phyloP scores from a whole-genome alignment of 2,329 filamentous ascomycete genomes.

The Septoria linicola region DNA sequence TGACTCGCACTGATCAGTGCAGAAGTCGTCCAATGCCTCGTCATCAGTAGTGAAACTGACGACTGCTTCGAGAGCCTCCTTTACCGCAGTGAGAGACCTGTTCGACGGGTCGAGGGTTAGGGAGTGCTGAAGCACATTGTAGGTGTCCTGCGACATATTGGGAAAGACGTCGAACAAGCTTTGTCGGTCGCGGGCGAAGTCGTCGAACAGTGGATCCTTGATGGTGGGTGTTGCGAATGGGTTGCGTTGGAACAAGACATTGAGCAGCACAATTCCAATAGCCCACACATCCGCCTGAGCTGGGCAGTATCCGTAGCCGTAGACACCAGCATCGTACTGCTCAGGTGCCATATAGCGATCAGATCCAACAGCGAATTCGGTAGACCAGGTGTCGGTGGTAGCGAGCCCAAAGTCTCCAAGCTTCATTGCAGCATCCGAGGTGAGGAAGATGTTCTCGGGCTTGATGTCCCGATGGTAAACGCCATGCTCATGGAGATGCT shows the following conservation, averaged over 20 bases:
- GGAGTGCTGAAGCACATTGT: conserved; percentile 85
- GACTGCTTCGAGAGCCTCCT: conserved; percentile 73
- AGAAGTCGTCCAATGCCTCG: conserved; percentile 90
- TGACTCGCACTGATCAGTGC: conserved; percentile 66
- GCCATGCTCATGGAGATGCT: conserved; percentile 85
- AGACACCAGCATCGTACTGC: conserved; percentile 85
- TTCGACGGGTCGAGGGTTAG: conserved; percentile 88
- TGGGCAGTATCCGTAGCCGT: conserved; percentile 75
- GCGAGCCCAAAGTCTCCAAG: conserved; percentile 94
- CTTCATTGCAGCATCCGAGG: conserved; percentile 84
- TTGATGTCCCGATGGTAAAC: conserved; percentile 98
- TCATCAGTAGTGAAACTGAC: conserved; percentile 93
- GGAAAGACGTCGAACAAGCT: conserved; percentile 97
- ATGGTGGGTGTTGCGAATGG: conserved; percentile 89
- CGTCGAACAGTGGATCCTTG: conserved; percentile 87
- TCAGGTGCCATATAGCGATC: conserved; percentile 99
- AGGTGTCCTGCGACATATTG: conserved; percentile 97
- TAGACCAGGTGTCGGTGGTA: conserved; percentile 84
- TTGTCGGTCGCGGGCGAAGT: conserved; percentile 91
- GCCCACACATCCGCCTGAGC: conserved; percentile 95
- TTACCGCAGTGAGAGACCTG: conserved; percentile 75
- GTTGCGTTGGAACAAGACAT: conserved; percentile 94
- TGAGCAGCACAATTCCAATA: conserved; percentile 92
- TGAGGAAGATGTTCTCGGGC: conserved; percentile 97
- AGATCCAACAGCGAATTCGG: conserved; percentile 90